Conservation (phyloP, 2,329 filamentous ascomycete species). For the Fusarium pseudonygamai region DNA sequence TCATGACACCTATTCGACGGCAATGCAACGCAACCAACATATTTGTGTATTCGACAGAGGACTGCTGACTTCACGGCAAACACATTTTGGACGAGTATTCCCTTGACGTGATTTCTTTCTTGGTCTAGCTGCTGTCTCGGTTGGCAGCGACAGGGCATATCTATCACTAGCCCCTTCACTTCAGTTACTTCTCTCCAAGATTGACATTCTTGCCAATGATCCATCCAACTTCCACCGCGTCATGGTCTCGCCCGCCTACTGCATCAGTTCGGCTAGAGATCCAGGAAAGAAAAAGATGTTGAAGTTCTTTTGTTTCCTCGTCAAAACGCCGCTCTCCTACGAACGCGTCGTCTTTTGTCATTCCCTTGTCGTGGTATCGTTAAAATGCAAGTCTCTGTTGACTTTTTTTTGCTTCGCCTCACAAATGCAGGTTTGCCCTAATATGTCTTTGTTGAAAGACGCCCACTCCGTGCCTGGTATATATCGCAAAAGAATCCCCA, state of each 20-base stretch:
- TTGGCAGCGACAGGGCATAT: slow-evolving; percentile 34
- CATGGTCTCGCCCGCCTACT: slow-evolving; percentile 45
- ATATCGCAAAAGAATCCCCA: slow-evolving; percentile 46
- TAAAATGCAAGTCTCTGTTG: slow-evolving; percentile 52
- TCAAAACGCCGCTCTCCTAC: slow-evolving; percentile 53
- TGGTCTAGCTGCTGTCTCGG: slow-evolving; percentile 41
- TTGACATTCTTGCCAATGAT: slow-evolving; percentile 12
- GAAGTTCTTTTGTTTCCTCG: slow-evolving; percentile 58
- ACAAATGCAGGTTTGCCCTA: slow-evolving; percentile 52
- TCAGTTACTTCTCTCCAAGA: slow-evolving; percentile 13
- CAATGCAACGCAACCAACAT: neutral
- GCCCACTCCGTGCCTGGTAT: slow-evolving; percentile 51
- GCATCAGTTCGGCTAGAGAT: slow-evolving; percentile 54
- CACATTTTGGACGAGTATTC: neutral
- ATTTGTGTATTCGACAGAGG: neutral
- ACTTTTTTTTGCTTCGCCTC: slow-evolving; percentile 48
- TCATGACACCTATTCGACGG: slow-evolving; percentile 16
- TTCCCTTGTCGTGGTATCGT: slow-evolving; percentile 51
- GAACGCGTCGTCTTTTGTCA: slow-evolving; percentile 44
- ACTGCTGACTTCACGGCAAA: slow-evolving; percentile 1
- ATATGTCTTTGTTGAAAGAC: slow-evolving; percentile 60
- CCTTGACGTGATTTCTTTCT: slow-evolving; percentile 37
- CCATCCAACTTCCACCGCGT: slow-evolving; percentile 31
- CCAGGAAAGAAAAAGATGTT: slow-evolving; percentile 58
- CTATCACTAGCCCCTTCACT: slow-evolving; percentile 18